Percentiles rank a stretch among this genome's conserved stretches.
These are phyloP conservation scores for Thraustochytrium striatum DNA, from an alignment of 352 stramenopile species.

Conservation along the genomic window DNA sequence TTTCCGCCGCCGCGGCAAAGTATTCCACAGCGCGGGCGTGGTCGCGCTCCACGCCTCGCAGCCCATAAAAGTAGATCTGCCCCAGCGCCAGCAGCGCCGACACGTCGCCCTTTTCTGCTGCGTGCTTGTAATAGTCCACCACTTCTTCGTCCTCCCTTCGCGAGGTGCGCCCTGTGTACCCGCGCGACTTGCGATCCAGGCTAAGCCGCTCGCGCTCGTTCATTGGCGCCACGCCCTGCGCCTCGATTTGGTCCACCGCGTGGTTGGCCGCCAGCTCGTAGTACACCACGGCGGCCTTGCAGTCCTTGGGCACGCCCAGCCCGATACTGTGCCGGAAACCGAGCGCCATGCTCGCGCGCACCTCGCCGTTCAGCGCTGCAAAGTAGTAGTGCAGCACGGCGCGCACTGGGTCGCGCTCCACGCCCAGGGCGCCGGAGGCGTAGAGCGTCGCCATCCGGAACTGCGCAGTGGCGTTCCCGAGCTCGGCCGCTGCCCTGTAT, in stretches of 20 bases:
- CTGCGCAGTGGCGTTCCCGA: conserved; percentile 63
- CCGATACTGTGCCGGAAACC: conserved; percentile 71
- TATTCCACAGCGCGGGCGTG: conserved; percentile 62
- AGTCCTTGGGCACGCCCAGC: conserved; percentile 68
- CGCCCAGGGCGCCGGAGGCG: conserved; percentile 72
- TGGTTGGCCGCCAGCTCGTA: conserved; percentile 77
- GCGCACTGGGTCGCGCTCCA: conserved; percentile 62
- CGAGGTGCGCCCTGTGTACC: conserved; percentile 12
- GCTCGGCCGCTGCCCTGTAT: conserved; percentile 62
- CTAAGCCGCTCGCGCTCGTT: conserved; percentile 43
- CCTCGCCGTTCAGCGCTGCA: conserved; percentile 65
- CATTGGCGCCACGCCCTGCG: conserved; percentile 52
- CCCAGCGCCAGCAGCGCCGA: conserved; percentile 74
- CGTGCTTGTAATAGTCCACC: conserved; percentile 81
- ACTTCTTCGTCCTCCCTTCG: conserved; percentile 39
- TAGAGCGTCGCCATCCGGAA: conserved; percentile 76
- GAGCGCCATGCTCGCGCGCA: conserved; percentile 68
- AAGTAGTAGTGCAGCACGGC: conserved; percentile 77
- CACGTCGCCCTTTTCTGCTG: conserved; percentile 74
- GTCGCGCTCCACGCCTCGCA: conserved; percentile 67
- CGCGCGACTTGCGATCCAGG: not conserved
- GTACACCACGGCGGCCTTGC: conserved; percentile 73
- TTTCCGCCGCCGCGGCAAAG: conserved; percentile 70
- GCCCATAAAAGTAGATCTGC: conserved; percentile 74
- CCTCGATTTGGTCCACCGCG: conserved; percentile 65